These are phyloP conservation scores for Pilasporangium apinafurcum DNA, from an alignment of 352 stramenopile species.

Conservation along the genomic window DNA sequence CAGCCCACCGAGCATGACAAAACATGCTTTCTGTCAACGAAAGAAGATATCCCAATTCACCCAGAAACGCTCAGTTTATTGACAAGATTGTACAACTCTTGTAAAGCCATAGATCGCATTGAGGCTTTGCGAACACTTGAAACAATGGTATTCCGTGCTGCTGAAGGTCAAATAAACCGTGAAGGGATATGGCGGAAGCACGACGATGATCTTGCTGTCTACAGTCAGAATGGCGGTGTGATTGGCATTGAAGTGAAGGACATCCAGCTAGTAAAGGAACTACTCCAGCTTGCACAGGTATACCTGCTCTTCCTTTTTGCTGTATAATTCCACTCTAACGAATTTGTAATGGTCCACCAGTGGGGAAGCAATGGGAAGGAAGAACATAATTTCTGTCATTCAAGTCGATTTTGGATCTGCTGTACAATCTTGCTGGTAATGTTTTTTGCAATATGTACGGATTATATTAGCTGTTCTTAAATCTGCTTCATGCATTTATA, in stretches of 20 bases:
- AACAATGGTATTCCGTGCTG: conserved; percentile 68
- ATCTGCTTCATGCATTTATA: conserved; percentile 3
- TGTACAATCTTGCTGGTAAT: conserved; percentile 80
- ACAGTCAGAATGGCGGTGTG: conserved; percentile 52
- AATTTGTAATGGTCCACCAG: conserved; percentile 15
- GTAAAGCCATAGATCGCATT: conserved; percentile 49
- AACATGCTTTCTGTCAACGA: conserved; percentile 77
- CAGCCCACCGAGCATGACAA: conserved; percentile 81
- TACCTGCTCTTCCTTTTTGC: conserved; percentile 1
- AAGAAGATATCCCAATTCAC: conserved; percentile 79
- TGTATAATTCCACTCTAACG: neutral
- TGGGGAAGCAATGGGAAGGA: conserved; percentile 47
- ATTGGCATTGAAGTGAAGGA: conserved; percentile 61
- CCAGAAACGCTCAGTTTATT: conserved; percentile 61
- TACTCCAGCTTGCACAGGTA: conserved; percentile 65
- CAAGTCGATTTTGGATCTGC: conserved; percentile 78
- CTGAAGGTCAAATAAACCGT: conserved; percentile 69
- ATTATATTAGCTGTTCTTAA: neutral
- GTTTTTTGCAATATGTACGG: neutral
- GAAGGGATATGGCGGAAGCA: conserved; percentile 62
- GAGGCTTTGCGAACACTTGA: conserved; percentile 73
- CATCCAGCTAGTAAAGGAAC: conserved; percentile 41
- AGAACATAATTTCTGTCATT: conserved; percentile 74
- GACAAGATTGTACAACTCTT: conserved; percentile 49
- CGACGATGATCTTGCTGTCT: conserved; percentile 42